Conservation (phyloP, 1,139 yeast genomes). For the Suhomyces maxii region DNA sequence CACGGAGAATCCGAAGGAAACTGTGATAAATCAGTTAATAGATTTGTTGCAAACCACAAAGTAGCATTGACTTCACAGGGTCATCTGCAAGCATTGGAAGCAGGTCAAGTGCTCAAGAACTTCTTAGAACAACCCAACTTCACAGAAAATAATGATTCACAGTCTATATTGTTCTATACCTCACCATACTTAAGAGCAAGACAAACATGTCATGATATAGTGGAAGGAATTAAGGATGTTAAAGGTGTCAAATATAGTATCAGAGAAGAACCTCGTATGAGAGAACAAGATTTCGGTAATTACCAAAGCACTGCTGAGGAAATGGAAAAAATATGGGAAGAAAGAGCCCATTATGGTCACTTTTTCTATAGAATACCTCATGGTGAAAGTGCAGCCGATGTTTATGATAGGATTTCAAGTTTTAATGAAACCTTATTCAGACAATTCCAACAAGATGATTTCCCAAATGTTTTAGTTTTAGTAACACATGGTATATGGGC, state of each 20-base stretch:
- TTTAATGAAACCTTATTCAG: conserved; percentile 84
- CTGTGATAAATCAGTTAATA: conserved; percentile 75
- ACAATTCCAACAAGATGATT: conserved; percentile 66
- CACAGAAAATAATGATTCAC: conserved; percentile 27
- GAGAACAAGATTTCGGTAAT: conserved; percentile 95
- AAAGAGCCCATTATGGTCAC: conserved; percentile 86
- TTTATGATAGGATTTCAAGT: conserved; percentile 84
- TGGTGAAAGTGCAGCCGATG: conserved; percentile 96
- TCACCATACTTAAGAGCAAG: conserved; percentile 83
- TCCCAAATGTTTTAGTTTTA: conserved; percentile 72
- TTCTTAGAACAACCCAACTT: conserved; percentile 51
- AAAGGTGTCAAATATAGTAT: conserved; percentile 53
- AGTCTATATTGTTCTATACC: conserved; percentile 61
- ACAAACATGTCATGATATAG: conserved; percentile 71
- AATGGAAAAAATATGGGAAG: conserved; percentile 77
- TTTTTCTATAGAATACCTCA: conserved; percentile 88
- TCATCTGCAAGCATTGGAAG: conserved; percentile 62
- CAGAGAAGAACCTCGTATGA: conserved; percentile 82
- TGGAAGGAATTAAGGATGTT: conserved; percentile 56
- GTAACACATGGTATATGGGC: conserved; percentile 96
- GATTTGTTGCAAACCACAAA: conserved; percentile 73
- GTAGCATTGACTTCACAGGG: conserved; percentile 73
- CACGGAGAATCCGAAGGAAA: conserved; percentile 95
- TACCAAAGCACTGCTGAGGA: conserved; percentile 77
- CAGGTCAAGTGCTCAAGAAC: conserved; percentile 60